Evolutionary conservation across 331 rosid genomes (phyloP).

Genomic region (Stylosanthes scabra): DNA sequence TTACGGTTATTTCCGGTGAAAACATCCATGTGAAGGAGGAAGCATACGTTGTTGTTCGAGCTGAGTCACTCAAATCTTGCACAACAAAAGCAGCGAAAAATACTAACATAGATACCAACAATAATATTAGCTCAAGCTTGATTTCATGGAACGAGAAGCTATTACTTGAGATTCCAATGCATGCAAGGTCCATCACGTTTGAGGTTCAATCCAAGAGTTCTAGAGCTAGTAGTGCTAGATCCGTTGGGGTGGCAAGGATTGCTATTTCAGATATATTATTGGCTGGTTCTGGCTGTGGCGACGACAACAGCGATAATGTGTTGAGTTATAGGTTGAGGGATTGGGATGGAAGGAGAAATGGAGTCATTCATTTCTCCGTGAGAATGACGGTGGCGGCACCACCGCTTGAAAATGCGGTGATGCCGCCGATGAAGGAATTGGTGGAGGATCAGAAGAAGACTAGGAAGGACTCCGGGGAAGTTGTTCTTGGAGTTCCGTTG

Average conservation of each 20-base stretch:
- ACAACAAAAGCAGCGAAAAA: constrained; percentile 2
- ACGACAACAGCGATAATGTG: constrained; percentile 34
- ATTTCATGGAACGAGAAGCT: constrained; percentile 36
- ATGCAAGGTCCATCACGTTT: constrained; percentile 39
- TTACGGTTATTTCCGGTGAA: constrained; percentile 27
- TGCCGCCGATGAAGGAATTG: no score
- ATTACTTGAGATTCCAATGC: constrained; percentile 12
- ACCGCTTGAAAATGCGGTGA: neutral
- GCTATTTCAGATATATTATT: constrained; percentile 52
- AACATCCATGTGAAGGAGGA: constrained; percentile 3
- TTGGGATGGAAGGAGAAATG: constrained; percentile 49
- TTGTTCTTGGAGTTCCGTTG: constrained; percentile 56
- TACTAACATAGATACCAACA: neutral
- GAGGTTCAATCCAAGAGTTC: constrained; percentile 53
- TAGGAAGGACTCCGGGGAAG: constrained; percentile 22
- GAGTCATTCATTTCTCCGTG: constrained; percentile 66
- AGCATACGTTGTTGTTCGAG: constrained; percentile 8
- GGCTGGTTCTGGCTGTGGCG: constrained; percentile 17
- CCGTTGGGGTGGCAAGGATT: constrained; percentile 50
- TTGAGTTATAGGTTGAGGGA: constrained; percentile 69
- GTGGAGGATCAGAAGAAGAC: neutral
- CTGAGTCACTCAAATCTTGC: constrained; percentile 16
- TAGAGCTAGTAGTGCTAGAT: constrained; percentile 1
- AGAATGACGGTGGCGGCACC: constrained; percentile 34
- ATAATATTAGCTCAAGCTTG: neutral